phyloP scores from a whole-genome alignment of 139 green algal species.

The Chlamydomonas sp. region DNA sequence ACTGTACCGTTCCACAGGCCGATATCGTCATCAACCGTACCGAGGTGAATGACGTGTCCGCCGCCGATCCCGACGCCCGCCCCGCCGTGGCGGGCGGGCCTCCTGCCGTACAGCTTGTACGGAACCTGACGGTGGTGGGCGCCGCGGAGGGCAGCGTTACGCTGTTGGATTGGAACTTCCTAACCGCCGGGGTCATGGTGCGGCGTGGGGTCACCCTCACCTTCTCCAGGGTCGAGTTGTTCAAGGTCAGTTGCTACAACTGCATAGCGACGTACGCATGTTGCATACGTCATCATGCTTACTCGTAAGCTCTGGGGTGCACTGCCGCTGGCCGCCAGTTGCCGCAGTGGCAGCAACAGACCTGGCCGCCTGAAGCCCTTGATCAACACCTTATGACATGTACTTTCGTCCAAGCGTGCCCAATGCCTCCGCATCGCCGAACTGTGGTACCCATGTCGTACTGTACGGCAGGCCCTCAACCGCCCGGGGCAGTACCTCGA shows the following conservation, averaged over 20 bases:
- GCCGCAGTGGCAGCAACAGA: no score
- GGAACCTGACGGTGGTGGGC: slow-evolving; percentile 12
- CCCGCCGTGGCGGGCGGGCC: neutral
- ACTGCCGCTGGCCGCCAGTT: no score
- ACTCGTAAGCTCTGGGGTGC: no score
- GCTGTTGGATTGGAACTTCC: slow-evolving; percentile 7
- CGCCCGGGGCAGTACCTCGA: slow-evolving; percentile 5
- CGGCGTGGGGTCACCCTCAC: neutral
- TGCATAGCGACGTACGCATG: no score
- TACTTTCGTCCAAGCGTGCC: neutral
- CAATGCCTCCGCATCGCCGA: neutral
- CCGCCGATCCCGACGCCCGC: no score
- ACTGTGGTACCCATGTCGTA: neutral
- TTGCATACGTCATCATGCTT: no score
- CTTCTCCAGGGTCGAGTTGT: neutral
- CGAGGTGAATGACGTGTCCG: neutral
- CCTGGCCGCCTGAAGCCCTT: no score
- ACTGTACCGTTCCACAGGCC: no score
- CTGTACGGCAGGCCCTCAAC: neutral
- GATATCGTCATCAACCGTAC: neutral
- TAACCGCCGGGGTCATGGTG: neutral
- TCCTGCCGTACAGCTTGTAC: neutral
- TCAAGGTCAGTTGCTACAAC: neutral
- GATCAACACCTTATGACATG: neutral
- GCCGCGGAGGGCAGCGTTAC: neutral